Conservation (phyloP, 2,329 filamentous ascomycete species). For the Juglanconis oblonga region DNA sequence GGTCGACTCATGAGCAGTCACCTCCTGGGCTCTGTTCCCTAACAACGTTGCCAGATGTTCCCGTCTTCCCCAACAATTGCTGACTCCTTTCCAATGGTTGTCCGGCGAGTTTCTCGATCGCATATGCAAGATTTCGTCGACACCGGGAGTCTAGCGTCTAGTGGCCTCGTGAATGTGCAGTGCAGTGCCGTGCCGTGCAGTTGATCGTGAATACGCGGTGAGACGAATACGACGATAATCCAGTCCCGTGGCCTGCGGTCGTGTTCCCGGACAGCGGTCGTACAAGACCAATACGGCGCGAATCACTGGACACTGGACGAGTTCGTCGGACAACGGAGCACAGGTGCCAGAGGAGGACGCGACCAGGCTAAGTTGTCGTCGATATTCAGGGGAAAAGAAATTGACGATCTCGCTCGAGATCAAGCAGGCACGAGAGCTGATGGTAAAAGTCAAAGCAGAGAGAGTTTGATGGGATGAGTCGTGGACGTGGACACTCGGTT, state of each 20-base stretch:
- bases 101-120: slow-evolving; percentile 13
- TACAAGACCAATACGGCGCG: background rate
- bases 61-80: slow-evolving; percentile 7
- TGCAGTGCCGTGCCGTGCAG: background rate
- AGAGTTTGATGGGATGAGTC: background rate
- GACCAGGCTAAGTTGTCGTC: background rate
- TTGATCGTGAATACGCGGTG: slow-evolving; percentile 2
- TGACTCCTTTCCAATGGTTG: slow-evolving; percentile 7
- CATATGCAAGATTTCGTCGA: slow-evolving; percentile 23
- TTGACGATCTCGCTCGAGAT: background rate
- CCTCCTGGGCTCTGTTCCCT: slow-evolving; percentile 21
- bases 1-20: slow-evolving; percentile 49
- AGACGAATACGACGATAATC: slow-evolving; percentile 16
- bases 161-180: background rate
- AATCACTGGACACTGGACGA: background rate
- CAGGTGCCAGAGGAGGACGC: background rate
- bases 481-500: background rate
- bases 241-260: slow-evolving; percentile 5
- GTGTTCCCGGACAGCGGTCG: slow-evolving; percentile 2
- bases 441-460: background rate
- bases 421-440: background rate
- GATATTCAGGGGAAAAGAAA: background rate
- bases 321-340: background rate
- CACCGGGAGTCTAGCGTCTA: background rate
- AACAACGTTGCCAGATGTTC: slow-evolving; percentile 23